Conservation (phyloP, 805 yeast genomes). For the Metschnikowia dekortorum region DNA sequence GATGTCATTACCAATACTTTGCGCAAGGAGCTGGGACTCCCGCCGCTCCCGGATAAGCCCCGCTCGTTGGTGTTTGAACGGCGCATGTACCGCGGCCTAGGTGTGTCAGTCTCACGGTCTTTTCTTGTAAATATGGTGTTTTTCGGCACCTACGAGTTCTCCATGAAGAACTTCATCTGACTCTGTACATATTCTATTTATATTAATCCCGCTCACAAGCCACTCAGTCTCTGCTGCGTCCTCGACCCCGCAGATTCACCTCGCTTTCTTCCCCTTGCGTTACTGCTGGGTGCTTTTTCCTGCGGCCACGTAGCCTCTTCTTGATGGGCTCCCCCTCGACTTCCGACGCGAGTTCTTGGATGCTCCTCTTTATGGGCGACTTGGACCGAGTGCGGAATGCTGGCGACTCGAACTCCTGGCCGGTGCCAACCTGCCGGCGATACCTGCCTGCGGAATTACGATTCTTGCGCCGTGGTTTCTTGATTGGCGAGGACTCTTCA, state of each 20-base stretch:
- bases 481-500: neutral
- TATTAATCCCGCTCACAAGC: neutral
- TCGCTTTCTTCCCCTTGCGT: slow-evolving; percentile 3
- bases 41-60: slow-evolving; percentile 31
- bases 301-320: slow-evolving; percentile 8
- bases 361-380: slow-evolving; percentile 17
- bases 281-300: slow-evolving; percentile 3
- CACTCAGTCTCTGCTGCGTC: slow-evolving; percentile 6
- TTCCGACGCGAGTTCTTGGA: slow-evolving; percentile 16
- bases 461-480: neutral
- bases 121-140: slow-evolving; percentile 71
- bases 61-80: slow-evolving; percentile 34
- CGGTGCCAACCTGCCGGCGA: neutral
- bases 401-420: slow-evolving; percentile 12
- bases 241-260: slow-evolving; percentile 8
- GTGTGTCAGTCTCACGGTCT: slow-evolving; percentile 69
- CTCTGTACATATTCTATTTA: neutral
- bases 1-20: slow-evolving; percentile 69
- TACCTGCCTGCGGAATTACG: neutral
- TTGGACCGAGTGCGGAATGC: slow-evolving; percentile 17
- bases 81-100: slow-evolving; percentile 70
- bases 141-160: slow-evolving; percentile 65
- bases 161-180: slow-evolving; percentile 50
- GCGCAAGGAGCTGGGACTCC: slow-evolving; percentile 44
- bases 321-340: slow-evolving; percentile 13